A percentile compares a stretch with the other conserved stretches of the same genome.
phyloP scores from a whole-genome alignment of 352 stramenopile genomes.

The Peronospora farinosa region DNA sequence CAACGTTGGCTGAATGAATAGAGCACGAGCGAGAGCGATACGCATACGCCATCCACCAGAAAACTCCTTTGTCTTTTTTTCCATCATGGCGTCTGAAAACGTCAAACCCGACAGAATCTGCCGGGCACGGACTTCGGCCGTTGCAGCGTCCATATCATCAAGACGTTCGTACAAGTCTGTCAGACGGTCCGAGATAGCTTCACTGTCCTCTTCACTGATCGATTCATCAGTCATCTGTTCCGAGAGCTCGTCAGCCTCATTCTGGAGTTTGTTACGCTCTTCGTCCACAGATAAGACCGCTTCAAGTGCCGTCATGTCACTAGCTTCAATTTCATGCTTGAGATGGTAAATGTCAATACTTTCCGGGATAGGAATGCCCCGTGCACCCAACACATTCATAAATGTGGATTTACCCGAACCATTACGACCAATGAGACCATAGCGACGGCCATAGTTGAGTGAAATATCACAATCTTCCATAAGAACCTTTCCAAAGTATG shows the following conservation, averaged over 20 bases:
- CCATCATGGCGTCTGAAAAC: conserved; percentile 94
- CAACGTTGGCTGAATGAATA: conserved; percentile 96
- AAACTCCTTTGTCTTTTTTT: conserved; percentile 92
- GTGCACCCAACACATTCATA: conserved; percentile 93
- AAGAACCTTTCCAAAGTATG: conserved; percentile 93
- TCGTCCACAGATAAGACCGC: conserved; percentile 94
- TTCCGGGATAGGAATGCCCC: conserved; percentile 91
- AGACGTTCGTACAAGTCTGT: conserved; percentile 93
- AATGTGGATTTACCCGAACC: conserved; percentile 95
- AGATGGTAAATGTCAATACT: conserved; percentile 96
- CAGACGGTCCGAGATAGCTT: conserved; percentile 86
- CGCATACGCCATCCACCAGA: conserved; percentile 94
- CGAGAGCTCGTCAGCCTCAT: conserved; percentile 90
- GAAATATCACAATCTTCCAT: conserved; percentile 94
- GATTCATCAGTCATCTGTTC: conserved; percentile 86
- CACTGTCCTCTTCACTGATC: conserved; percentile 80
- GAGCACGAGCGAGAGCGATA: conserved; percentile 92
- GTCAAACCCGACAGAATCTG: conserved; percentile 93
- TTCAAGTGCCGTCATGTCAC: conserved; percentile 91
- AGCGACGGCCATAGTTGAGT: conserved; percentile 96
- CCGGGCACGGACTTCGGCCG: conserved; percentile 88
- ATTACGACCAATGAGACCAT: conserved; percentile 95
- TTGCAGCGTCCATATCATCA: conserved; percentile 92
- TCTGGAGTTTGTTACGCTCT: conserved; percentile 89
- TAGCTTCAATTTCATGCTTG: conserved; percentile 94